phyloP scores from a whole-genome alignment of 2,329 filamentous ascomycete genomes.

The Pseudophaeomoniella oleicola region DNA sequence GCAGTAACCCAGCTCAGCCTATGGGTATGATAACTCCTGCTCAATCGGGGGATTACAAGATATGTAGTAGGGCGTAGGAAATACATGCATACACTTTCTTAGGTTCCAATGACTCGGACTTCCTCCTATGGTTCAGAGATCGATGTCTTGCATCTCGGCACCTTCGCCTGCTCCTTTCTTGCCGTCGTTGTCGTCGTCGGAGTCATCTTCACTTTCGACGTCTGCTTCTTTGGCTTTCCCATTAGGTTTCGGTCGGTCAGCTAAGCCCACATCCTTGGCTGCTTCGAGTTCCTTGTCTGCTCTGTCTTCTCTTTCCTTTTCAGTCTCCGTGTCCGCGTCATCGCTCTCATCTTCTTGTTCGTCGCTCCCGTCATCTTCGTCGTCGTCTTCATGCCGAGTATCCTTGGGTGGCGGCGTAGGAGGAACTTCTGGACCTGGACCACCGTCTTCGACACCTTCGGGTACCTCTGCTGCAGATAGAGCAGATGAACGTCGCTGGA shows the following conservation, averaged over 20 bases:
- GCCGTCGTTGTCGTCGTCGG: constrained; percentile 15
- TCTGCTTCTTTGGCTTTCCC: constrained; percentile 14
- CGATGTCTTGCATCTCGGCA: constrained; percentile 14
- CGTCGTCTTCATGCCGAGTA: constrained; percentile 9
- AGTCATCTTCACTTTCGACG: constrained; percentile 4
- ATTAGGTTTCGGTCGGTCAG: constrained; percentile 6
- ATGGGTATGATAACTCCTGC: no score
- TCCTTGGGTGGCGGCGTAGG: constrained; percentile 9
- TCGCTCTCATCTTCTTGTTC: constrained; percentile 9
- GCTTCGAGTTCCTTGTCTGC: constrained; percentile 3
- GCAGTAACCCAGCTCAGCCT: no score
- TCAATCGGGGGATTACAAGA: no score
- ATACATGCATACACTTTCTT: no score
- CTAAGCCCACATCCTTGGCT: constrained; percentile 12
- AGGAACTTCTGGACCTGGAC: constrained; percentile 11
- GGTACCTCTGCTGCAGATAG: neutral
- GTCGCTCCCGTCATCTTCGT: constrained; percentile 8
- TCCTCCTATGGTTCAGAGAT: no score
- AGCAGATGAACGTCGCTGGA: neutral
- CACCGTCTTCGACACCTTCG: neutral
- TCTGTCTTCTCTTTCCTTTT: neutral
- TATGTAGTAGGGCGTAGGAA: no score
- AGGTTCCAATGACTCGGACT: no score
- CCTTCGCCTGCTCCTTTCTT: constrained; percentile 6
- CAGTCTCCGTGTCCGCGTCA: constrained; percentile 1